Base-by-base conservation (phyloP, 306 rosid species). In the Ziziphus jujuba region DNA sequence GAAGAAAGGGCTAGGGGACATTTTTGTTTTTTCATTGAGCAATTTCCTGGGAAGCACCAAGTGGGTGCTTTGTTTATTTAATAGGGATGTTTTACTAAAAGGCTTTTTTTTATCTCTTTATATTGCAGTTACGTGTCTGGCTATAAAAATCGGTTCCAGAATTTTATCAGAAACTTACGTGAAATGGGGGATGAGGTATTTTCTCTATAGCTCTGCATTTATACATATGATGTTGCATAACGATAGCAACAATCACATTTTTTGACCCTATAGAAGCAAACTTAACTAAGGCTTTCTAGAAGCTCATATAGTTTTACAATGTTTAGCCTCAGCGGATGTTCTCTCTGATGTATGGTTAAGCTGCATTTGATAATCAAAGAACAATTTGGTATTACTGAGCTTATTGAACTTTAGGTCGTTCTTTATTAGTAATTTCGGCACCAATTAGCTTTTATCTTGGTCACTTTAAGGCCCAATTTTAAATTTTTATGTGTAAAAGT, bases 121-220 rank as follows among this genome's bases (percentile, higher is more conserved):
- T 56, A 20, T 50, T 66, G 63, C 84, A 84, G 88, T 72, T 84
- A 84, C 40, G 88, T 84, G 51, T 84, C 88, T 3, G 88, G 88
- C 14, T 84, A 84, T 64, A 84, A 84, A 70, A 84, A 84, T 40
- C 84, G 88, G 33, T 84, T 84, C 79, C 88, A 80, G 79, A 84
- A 84, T 67, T 84, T 84, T 70, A 84, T 84, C 56, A 76, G 83
- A 62, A 67, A 80, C 75, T 76, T 84, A 38, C 85, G 85, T 34
- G 88, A 84, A 84, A 77, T 84, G 88, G 88, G 88, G 15, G 88
- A 84, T 25, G 88, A 84, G 88, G 85, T 84, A 77, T 25, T 15
- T 59, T 50, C n/a, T 54, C 59, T 56, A 5, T 59, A n/a, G 59
- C 57, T 0, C 51, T 45, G 62, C 31, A 53, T 53, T 5, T 19